phyloP scores from a whole-genome alignment of 345 rosid genomes.

The Ceriops zippeliana region DNA sequence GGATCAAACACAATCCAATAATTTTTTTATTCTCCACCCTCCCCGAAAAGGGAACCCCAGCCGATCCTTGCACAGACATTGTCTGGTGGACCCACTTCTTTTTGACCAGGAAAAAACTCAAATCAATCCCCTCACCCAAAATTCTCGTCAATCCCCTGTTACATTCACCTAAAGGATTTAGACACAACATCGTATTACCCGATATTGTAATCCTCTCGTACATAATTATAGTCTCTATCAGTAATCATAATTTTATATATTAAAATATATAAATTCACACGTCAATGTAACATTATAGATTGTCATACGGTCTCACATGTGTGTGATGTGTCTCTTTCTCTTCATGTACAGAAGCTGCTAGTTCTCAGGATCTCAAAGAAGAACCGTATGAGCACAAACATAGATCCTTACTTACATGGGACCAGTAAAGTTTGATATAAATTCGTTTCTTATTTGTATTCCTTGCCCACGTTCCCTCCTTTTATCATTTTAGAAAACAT shows the following conservation, averaged over 20 bases:
- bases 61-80: slow-evolving; percentile 25
- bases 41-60: slow-evolving; percentile 5
- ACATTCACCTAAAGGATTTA: too few relatives aligned
- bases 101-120: slow-evolving; percentile 40
- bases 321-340: neutral
- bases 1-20: slow-evolving; percentile 32
- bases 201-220: too few relatives aligned
- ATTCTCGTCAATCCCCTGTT: too few relatives aligned
- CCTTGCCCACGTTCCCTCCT: slow-evolving; percentile 40
- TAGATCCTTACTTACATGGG: neutral
- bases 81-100: slow-evolving; percentile 28
- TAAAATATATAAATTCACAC: too few relatives aligned
- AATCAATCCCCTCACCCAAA: slow-evolving; percentile 11
- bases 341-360: neutral
- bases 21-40: neutral
- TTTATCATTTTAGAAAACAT: slow-evolving; percentile 13
- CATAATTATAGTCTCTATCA: too few relatives aligned
- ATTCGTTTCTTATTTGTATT: slow-evolving; percentile 27
- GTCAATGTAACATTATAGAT: neutral
- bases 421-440: slow-evolving; percentile 4
- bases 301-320: neutral
- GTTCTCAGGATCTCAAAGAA: neutral
- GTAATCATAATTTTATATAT: too few relatives aligned
- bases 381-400: slow-evolving; percentile 21
- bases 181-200: too few relatives aligned